Base-by-base conservation (phyloP, 441 rosid species). In the Syzygium syzygioides region DNA sequence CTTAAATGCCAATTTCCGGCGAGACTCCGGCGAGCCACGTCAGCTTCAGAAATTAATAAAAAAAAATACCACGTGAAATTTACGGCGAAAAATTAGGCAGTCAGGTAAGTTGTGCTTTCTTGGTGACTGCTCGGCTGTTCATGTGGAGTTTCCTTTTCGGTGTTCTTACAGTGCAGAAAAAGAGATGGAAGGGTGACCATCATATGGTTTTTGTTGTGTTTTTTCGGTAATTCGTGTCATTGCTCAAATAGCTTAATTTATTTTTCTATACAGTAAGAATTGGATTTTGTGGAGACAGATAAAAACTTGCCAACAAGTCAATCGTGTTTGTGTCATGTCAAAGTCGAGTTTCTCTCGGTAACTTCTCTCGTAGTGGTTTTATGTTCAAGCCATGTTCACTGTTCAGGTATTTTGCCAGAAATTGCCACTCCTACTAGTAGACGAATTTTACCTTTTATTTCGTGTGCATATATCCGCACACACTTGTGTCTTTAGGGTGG, bases 81-180 rank as follows among this genome's bases (percentile, higher is more conserved):
- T n/a, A n/a, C n/a, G n/a, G n/a, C n/a, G n/a, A n/a, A n/a, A 98
- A 97, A 94, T 92, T 98, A 52, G 98, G 96, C 48, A 94, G 91
- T 91, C 97, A 98, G 96, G 99, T 95, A 85, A 88, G 50, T 2
- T 76, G 83, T 76, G 83, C 83, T 41, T 26, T 76, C 83, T 66
- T 41, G 83, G 4, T 41, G 52, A 76, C 52, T 41, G 52, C 83
- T 76, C 18, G n/a, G 52, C 52, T 76, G 52, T 76, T 76, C 83
- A 41, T 41, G 30, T 41, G 9, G 8, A 23, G 9, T 23, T 41
- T 2, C 83, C n/a, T 41, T 41, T 76, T 76, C 83, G n/a, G 52
- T 41, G 83, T 41, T 48, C 83, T 76, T 45, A 76, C 83, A 13
- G 52, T 6, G 83, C 83, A 76, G 83, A 41, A 23, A 76, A 41